Base-by-base conservation (phyloP, 2,329 filamentous ascomycete genomes). In the Trichoderma lentiforme region DNA sequence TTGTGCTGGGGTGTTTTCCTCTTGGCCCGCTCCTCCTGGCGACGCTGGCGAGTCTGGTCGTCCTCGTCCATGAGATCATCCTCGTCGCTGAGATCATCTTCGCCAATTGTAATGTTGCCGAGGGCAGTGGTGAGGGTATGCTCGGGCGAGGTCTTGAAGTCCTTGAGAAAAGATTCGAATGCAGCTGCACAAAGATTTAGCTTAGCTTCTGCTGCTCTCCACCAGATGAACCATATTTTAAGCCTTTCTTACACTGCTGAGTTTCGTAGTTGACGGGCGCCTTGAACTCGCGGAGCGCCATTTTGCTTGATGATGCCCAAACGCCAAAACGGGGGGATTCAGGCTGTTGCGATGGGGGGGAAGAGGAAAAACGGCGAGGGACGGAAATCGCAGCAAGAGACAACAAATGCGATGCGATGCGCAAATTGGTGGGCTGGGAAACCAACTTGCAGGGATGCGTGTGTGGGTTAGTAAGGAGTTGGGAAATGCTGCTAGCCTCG, bases 31-130 rank as follows among this genome's bases (percentile, higher is more conserved):
- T 87, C 83, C 75, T 84, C 83, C 67, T 82, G 85, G 26, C 85
- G 86, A 73, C 80, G 84, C 73, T 85, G 84, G 51, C 85, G 84
- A 21, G 85, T 85, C 68, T 89, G 89, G 74, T 93, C 91, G 73
- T 90, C 88, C 77, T 95, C 92, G 80, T 97, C 93, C 90, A 97
- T 94, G 79, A 97, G 93, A 78, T 98, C 94, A 81, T 97, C 93
- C 78, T 97, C 94, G 78, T 97, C 95, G 82, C 92, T 94, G 56
- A 93, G 87, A 76, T 92, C 92, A 82, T 97, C 92, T 79, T 94
- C 95, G 80, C 94, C 92, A 75, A 99, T 92, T 78, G 92, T 92
- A 77, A 99, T 90, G 76, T 92, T 90, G 76, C 93, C 90, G 62
- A 99, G 88, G 58, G 94, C 94, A 80, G 95, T 91, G 51, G 93